A percentile compares a stretch with the other conserved stretches of the same genome.
Conservation (phyloP, 108 stramenopile genomes). For the Pseudonitzschia multistriata region DNA sequence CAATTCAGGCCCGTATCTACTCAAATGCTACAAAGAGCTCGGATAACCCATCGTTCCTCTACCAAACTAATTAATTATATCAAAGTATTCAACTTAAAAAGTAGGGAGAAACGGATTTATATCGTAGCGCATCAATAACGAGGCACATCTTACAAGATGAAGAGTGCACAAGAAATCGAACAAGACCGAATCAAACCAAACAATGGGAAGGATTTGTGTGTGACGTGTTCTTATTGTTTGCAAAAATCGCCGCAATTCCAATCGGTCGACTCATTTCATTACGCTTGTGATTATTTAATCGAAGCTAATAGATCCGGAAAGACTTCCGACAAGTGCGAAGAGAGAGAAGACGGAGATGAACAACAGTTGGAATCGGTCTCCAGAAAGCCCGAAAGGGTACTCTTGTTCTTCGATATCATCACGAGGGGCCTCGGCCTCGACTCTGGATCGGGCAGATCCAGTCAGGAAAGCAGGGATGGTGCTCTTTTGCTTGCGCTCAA, state of each 20-base stretch:
- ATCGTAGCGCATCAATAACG: background rate
- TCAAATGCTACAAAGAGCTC: no score
- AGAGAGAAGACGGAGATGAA: conserved; percentile 51
- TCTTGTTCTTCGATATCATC: conserved; percentile 39
- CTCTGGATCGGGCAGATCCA: conserved; percentile 51
- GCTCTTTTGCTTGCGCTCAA: conserved; percentile 54
- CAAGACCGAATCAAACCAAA: background rate
- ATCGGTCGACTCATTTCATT: background rate
- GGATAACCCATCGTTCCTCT: conserved; percentile 1
- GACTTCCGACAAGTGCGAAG: conserved; percentile 49
- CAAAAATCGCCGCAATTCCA: background rate
- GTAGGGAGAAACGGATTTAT: conserved; percentile 2
- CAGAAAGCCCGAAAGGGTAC: conserved; percentile 38
- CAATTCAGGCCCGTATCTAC: no score
- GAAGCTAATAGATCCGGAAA: conserved; percentile 35
- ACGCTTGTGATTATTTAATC: conserved; percentile 11
- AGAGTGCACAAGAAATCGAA: background rate
- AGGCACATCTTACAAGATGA: background rate
- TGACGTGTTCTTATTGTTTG: background rate
- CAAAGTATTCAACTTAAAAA: conserved; percentile 1
- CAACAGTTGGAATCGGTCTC: conserved; percentile 52
- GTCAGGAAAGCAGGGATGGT: conserved; percentile 50
- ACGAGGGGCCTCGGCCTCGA: conserved; percentile 39
- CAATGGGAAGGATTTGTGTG: background rate
- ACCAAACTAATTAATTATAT: conserved; percentile 2